Evolutionary conservation across 306 rosid species (phyloP).

Genomic region (Quercus ilex): DNA sequence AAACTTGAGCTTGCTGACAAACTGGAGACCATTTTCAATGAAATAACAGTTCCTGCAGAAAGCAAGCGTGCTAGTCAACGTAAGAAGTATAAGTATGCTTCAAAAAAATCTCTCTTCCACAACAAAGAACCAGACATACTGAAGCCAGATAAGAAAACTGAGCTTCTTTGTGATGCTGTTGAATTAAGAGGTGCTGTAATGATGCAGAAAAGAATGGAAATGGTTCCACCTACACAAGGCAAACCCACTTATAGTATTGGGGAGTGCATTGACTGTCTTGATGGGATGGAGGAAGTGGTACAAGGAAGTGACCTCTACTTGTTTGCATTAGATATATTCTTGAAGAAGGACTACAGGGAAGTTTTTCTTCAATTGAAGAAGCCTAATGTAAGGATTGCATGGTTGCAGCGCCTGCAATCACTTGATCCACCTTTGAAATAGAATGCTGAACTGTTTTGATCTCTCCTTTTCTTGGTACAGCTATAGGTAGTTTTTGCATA

Average conservation of each 20-base stretch:
- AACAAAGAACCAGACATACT: constrained; percentile 19
- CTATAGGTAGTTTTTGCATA: background rate
- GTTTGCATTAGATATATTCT: constrained; percentile 71
- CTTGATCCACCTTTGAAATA: constrained; percentile 33
- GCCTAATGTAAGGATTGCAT: constrained; percentile 57
- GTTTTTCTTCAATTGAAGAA: constrained; percentile 62
- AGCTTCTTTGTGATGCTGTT: constrained; percentile 30
- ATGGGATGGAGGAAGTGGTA: constrained; percentile 57
- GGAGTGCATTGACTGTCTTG: constrained; percentile 68
- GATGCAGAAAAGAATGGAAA: constrained; percentile 19
- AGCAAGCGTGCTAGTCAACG: constrained; percentile 18
- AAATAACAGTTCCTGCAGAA: constrained; percentile 19
- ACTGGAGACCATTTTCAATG: constrained; percentile 25
- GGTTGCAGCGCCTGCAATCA: constrained; percentile 68
- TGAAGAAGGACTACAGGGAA: constrained; percentile 71
- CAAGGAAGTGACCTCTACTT: constrained; percentile 70
- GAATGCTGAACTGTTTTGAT: constrained; percentile 12
- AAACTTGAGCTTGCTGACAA: constrained; percentile 27
- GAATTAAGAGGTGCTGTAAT: constrained; percentile 29
- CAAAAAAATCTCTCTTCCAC: constrained; percentile 18
- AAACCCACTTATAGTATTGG: constrained; percentile 56
- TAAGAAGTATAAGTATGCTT: constrained; percentile 7
- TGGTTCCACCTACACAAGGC: constrained; percentile 21
- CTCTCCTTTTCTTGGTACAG: constrained; percentile 11
- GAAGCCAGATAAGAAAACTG: constrained; percentile 26